These are phyloP conservation scores for Phaeolepiota aurea DNA, from an alignment of 768 basidiomycete species.

Conservation along the genomic window DNA sequence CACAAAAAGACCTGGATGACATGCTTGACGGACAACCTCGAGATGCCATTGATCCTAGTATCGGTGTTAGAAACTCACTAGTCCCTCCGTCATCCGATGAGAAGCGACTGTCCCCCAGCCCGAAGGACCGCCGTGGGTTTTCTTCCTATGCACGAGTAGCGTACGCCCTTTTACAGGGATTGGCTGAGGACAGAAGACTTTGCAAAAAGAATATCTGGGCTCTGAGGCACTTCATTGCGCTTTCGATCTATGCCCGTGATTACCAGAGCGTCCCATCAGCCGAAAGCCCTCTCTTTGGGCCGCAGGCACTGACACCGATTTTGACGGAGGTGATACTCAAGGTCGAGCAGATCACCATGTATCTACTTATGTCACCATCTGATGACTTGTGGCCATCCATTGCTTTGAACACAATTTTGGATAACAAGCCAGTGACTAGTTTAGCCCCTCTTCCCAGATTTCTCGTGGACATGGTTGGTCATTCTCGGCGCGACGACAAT, in stretches of 20 bases:
- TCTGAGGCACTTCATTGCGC: slow-evolving; percentile 58
- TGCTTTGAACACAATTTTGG: slow-evolving; percentile 26
- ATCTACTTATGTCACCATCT: slow-evolving; percentile 43
- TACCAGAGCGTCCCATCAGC: slow-evolving; percentile 41
- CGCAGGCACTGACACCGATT: slow-evolving; percentile 20
- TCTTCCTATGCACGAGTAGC: slow-evolving; percentile 58
- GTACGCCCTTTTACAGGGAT: slow-evolving; percentile 43
- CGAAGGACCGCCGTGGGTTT: slow-evolving; percentile 43
- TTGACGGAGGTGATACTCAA: slow-evolving; percentile 34
- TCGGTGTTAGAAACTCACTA: slow-evolving; percentile 53
- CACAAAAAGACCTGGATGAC: slow-evolving; percentile 31
- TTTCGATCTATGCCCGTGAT: slow-evolving; percentile 59
- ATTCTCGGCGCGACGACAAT: slow-evolving; percentile 30
- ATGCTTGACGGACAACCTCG: slow-evolving; percentile 38
- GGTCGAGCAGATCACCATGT: slow-evolving; percentile 49
- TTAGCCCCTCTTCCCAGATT: slow-evolving; percentile 18
- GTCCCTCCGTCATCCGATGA: slow-evolving; percentile 33
- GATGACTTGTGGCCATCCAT: slow-evolving; percentile 44
- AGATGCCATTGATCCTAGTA: slow-evolving; percentile 39
- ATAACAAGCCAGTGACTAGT: slow-evolving; percentile 11
- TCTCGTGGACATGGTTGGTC: slow-evolving; percentile 19
- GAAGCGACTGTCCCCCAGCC: slow-evolving; percentile 1
- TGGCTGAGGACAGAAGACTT: slow-evolving; percentile 51
- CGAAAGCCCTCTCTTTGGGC: slow-evolving; percentile 40
- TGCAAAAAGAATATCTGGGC: slow-evolving; percentile 57